phyloP scores from a whole-genome alignment of 441 rosid species.

The Lepidium campestre region DNA sequence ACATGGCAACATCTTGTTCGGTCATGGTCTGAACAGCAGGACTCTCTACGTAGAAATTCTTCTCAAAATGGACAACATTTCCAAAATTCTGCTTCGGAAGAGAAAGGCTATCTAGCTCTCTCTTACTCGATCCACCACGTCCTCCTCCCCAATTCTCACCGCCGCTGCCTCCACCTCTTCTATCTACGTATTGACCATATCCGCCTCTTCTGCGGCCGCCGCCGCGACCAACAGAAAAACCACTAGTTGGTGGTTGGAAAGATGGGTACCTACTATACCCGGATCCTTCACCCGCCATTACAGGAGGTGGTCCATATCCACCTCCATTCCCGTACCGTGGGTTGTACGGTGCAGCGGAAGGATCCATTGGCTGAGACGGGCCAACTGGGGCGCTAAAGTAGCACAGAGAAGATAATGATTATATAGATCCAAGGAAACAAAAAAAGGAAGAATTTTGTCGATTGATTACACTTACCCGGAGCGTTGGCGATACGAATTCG shows the following conservation, averaged over 20 bases:
- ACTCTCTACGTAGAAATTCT: conserved; percentile 76
- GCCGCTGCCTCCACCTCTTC: conserved; percentile 43
- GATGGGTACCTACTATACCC: conserved; percentile 32
- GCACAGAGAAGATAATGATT: not conserved
- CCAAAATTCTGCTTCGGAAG: conserved; percentile 81
- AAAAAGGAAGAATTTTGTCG: not conserved
- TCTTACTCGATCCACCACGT: conserved; percentile 41
- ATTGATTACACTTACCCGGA: conserved; percentile 46
- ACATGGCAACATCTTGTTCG: conserved; percentile 54
- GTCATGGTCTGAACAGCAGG: conserved; percentile 65
- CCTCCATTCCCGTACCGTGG: conserved; percentile 34
- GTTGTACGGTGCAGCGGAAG: conserved; percentile 37
- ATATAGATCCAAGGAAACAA: not conserved
- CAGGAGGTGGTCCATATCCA: conserved; percentile 39
- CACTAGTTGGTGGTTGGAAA: conserved; percentile 47
- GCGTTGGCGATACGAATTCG: conserved; percentile 77
- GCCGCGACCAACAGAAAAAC: conserved; percentile 34
- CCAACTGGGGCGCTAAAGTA: conserved; percentile 52
- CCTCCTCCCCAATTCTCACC: conserved; percentile 56
- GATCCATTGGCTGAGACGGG: conserved; percentile 36
- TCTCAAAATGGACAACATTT: conserved; percentile 77
- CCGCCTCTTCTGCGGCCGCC: conserved; percentile 37
- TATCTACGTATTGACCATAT: conserved; percentile 31
- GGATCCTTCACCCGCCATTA: conserved; percentile 37
- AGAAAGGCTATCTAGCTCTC: conserved; percentile 60